phyloP scores from a whole-genome alignment of 352 stramenopile genomes.

The Hyaloperonospora brassicae region DNA sequence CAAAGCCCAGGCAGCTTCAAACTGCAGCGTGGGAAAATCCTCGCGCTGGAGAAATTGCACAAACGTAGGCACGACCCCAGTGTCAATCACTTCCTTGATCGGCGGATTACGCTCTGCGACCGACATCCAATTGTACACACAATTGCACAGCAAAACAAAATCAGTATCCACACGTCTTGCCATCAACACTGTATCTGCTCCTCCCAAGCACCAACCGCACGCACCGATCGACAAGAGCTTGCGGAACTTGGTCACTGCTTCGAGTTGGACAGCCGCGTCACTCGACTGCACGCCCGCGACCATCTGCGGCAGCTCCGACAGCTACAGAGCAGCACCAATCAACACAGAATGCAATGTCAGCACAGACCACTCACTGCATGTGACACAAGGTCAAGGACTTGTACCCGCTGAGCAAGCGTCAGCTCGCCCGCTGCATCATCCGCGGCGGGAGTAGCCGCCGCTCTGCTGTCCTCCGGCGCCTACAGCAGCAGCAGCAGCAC shows the following conservation, averaged over 20 bases:
- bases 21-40: slow-evolving; percentile 92
- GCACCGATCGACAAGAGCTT: slow-evolving; percentile 94
- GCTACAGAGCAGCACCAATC: slow-evolving; percentile 26
- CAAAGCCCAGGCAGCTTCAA: slow-evolving; percentile 98
- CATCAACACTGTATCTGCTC: neutral
- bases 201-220: neutral
- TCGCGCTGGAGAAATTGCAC: slow-evolving; percentile 94
- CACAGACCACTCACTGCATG: too few species aligned
- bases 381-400: neutral
- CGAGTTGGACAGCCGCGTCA: slow-evolving; percentile 89
- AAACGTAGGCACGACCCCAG: slow-evolving; percentile 94
- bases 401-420: slow-evolving; percentile 50
- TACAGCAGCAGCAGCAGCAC: slow-evolving; percentile 5
- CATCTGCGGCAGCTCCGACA: slow-evolving; percentile 92
- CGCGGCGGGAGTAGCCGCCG: slow-evolving; percentile 17
- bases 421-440: slow-evolving; percentile 37
- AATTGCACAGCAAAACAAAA: neutral
- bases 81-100: slow-evolving; percentile 97
- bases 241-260: slow-evolving; percentile 94
- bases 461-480: slow-evolving; percentile 15
- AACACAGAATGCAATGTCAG: neutral
- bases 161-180: neutral
- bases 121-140: too few species aligned
- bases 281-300: slow-evolving; percentile 91
- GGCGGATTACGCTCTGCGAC: slow-evolving; percentile 94